Evolutionary conservation across 495 filamentous ascomycete species (phyloP), one percentile per base, ranked within the genome.

Genomic region (Penicillium silybi): DNA sequence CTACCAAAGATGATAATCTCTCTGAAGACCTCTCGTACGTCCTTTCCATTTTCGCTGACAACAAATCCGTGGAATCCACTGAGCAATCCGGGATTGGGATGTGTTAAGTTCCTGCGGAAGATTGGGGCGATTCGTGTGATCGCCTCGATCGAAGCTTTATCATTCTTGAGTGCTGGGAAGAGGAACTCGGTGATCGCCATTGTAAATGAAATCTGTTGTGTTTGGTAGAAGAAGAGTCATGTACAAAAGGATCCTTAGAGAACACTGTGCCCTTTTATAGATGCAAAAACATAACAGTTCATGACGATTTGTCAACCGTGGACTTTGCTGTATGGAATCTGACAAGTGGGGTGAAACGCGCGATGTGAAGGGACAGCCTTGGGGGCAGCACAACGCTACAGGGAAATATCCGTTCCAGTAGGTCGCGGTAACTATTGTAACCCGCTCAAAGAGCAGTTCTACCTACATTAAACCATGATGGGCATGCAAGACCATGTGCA

Each of bases 141-240:
- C 11, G 29, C 35, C 0, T 49, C 46, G 7, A 55, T 5, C 10
- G 40, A 43, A 18, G 25, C 53, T 39, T 41, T 38, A 20, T 40
- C 40, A 7, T 40, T 20, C 5, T 44, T 55, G 17, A 50, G 15
- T 16, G 19, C 11, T 5, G 53, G 46, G 17, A 49, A 46, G 20
- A 50, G 20, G 15, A 55, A 41, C 22, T 55, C 53, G 11, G 53
- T 50, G 19, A 55, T 41, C 4, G 48, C 38, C 39, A 50, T 50
- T 50, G 39, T 44, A 10, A 15, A 43, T 25, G 41, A 43, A 26
- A 7, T 9, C 6, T 13, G 26, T 44, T 7, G 27, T 5, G 13
- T 29, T 41, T 20, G 17, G 18, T 16, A 20, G n/a, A 15, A 37
- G 0, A 39, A 26, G 13, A 25, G 17, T n/a, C n/a, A 3, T 32